Percentiles rank a stretch among this genome's conserved stretches.
Evolutionary conservation across 2,329 filamentous ascomycete genomes (phyloP).

Genomic region (Ophiostoma triangulosporum): DNA sequence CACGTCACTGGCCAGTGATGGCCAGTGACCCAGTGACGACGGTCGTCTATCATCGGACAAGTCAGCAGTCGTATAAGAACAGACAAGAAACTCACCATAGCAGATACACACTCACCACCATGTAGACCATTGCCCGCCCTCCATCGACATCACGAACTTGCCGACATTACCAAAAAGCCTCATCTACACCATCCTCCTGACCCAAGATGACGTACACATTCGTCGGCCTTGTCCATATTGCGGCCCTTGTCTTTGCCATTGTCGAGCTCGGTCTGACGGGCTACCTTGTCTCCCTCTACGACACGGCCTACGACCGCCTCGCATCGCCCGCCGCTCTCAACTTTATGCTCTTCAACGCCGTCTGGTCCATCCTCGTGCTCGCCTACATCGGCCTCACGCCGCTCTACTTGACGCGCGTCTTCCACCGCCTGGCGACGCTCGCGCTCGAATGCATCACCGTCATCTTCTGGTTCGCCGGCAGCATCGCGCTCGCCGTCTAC

Average conservation of each 20-base stretch:
- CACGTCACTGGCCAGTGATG: neutral
- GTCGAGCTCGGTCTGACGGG: constrained; percentile 63
- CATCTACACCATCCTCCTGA: neutral
- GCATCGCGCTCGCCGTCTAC: constrained; percentile 59
- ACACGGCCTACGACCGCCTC: constrained; percentile 20
- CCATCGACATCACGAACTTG: no score
- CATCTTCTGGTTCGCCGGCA: constrained; percentile 83
- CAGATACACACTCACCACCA: neutral
- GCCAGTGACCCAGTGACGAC: neutral
- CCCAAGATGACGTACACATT: constrained; percentile 38
- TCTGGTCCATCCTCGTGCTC: constrained; percentile 64
- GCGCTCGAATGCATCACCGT: constrained; percentile 58
- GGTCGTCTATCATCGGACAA: neutral
- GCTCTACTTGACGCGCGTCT: constrained; percentile 43
- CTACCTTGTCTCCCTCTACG: constrained; percentile 45
- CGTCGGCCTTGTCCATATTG: constrained; percentile 49
- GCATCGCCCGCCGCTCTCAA: constrained; percentile 44
- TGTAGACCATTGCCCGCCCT: no score
- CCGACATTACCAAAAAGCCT: no score
- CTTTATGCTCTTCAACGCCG: constrained; percentile 67
- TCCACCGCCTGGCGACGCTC: constrained; percentile 52
- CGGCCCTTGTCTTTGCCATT: constrained; percentile 54
- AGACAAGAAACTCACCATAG: neutral
- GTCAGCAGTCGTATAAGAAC: neutral
- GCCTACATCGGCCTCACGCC: constrained; percentile 58